Evolutionary conservation across 2,329 filamentous ascomycete species (phyloP), one percentile per base, ranked within the genome.

Genomic region (Diaporthe helianthi): DNA sequence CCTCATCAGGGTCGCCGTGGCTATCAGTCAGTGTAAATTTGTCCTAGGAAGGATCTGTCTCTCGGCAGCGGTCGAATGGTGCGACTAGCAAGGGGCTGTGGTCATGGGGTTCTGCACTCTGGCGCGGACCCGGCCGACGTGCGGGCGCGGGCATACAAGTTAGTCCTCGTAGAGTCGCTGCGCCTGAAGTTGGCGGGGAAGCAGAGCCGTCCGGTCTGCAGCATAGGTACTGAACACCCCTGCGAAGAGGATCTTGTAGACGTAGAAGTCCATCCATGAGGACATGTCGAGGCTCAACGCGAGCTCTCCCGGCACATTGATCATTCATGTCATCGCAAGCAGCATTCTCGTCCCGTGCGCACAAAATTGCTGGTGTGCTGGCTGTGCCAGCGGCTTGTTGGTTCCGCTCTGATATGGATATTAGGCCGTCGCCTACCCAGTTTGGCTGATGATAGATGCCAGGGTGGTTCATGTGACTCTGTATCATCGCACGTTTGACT

Each of bases 161-260:
- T 38, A 29, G 10, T 60, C 7, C 9, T 60, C 54, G 54, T 60
- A 60, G 15, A 60, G 36, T 15, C n/a, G n/a, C n/a, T n/a, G n/a
- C 38, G 54, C 54, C 38, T 15, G 19, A 61, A 46, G 55, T 47
- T 46, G 55, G 38, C 38, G 26, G 46, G 47, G 55, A 61, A 61
- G 10, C 55, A 61, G 24, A 33, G 38, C 3, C 17, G 55, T 26
- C 22, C 38, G 0, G 15, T 26, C 24, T 46, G 38, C 38, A 31
- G 55, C 24, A 46, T n/a, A n/a, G n/a, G n/a, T 61, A 24, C 41
- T 47, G 38, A 15, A 61, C 4, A 17, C 38, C 2, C 10, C 55
- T 31, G 41, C 31, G 41, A 33, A 33, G 19, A 46, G 24, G 9
- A 3, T 13, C 19, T 12, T 46, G 41, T 58, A 41, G 33, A 33